Conservation (phyloP, 257 asterid species). For the Nicotiana undulata region DNA sequence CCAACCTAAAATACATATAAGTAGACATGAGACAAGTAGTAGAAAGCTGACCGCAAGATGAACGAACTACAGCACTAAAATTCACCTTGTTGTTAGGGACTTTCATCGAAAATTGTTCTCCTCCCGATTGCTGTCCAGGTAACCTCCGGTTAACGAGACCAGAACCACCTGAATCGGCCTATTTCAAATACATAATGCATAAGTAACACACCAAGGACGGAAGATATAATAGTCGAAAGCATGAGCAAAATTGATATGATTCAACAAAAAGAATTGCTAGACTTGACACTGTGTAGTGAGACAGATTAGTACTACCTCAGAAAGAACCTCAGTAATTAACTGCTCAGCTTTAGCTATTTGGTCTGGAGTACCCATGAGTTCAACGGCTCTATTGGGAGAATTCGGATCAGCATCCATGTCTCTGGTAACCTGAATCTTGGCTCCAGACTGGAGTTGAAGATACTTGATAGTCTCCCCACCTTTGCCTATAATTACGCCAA, state of each 20-base stretch:
- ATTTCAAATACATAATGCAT: conserved; percentile 4
- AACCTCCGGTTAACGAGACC: conserved; percentile 14
- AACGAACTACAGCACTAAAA: neutral
- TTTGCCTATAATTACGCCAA: conserved; percentile 75
- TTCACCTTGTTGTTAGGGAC: conserved; percentile 14
- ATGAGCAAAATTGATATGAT: neutral
- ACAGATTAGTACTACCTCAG: conserved; percentile 55
- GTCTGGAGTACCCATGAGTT: conserved; percentile 22
- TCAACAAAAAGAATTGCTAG: neutral
- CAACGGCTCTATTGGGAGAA: conserved; percentile 18
- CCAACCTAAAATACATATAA: conserved; percentile 41
- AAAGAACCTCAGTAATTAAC: conserved; percentile 23
- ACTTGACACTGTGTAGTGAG: neutral
- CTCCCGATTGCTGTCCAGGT: conserved; percentile 13
- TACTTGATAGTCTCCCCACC: conserved; percentile 76
- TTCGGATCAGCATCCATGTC: conserved; percentile 22
- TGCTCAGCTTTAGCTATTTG: conserved; percentile 20
- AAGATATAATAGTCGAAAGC: neutral
- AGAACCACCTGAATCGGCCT: conserved; percentile 20
- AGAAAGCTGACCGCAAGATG: neutral
- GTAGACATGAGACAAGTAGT: neutral
- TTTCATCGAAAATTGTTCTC: conserved; percentile 12
- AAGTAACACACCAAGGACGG: neutral
- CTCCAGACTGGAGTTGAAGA: conserved; percentile 71
- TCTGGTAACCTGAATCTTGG: conserved; percentile 68